Conservation (phyloP, 2,329 filamentous ascomycete genomes). For the Ramichloridium luteum region DNA sequence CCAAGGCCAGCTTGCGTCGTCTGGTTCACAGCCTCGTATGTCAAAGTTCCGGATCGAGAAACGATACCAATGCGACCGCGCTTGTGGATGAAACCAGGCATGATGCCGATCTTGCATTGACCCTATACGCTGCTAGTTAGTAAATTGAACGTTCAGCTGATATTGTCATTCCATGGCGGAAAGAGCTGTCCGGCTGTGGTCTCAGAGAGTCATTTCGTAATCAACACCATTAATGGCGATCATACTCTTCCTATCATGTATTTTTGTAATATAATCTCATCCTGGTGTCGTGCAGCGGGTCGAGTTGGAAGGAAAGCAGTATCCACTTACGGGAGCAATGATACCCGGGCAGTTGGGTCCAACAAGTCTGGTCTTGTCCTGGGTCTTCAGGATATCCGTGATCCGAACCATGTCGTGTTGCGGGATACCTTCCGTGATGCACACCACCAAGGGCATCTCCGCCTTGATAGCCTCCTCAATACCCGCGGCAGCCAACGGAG, state of each 20-base stretch:
- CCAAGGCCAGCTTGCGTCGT: slow-evolving; percentile 93
- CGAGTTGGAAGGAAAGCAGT: slow-evolving; percentile 4
- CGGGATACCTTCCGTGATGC: slow-evolving; percentile 95
- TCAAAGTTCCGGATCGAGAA: slow-evolving; percentile 92
- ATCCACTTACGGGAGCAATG: slow-evolving; percentile 55
- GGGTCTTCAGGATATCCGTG: slow-evolving; percentile 93
- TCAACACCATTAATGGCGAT: slow-evolving; percentile 21
- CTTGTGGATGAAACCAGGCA: slow-evolving; percentile 99
- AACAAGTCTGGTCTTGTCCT: slow-evolving; percentile 91
- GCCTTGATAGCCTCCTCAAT: slow-evolving; percentile 94
- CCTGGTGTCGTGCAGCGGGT: too few species aligned
- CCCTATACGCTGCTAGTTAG: too few species aligned
- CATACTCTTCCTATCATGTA: slow-evolving; percentile 29
- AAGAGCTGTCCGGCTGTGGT: too few species aligned
- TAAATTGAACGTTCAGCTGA: too few species aligned
- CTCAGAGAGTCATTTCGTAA: slow-evolving; percentile 15
- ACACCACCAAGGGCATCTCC: slow-evolving; percentile 89
- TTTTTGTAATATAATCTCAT: slow-evolving; percentile 19
- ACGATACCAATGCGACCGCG: slow-evolving; percentile 97
- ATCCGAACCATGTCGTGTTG: slow-evolving; percentile 99
- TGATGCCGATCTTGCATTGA: slow-evolving; percentile 99
- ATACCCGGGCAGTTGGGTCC: slow-evolving; percentile 98
- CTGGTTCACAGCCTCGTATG: slow-evolving; percentile 99
- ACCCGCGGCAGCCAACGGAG: slow-evolving; percentile 80
- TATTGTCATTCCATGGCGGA: too few species aligned